Percentiles rank a stretch among this genome's conserved stretches.
phyloP scores from a whole-genome alignment of 768 basidiomycete genomes.

The Candolleomyces aberdarensis region DNA sequence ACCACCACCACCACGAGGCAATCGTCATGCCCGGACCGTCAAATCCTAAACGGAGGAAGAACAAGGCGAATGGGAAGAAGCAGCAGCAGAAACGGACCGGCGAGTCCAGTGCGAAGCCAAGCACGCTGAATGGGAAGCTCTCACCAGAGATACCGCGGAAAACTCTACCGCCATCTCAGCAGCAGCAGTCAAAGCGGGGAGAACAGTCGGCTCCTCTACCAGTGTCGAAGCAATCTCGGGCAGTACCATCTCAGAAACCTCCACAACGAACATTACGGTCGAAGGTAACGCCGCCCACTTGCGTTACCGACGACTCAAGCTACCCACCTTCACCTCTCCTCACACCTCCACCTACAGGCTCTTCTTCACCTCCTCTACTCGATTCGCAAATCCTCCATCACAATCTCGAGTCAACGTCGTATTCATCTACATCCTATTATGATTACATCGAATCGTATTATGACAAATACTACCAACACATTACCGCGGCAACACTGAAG shows the following conservation, averaged over 20 bases:
- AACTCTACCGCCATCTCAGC: background rate
- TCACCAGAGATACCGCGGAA: conserved; percentile 1
- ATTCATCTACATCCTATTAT: background rate
- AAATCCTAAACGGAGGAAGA: conserved; percentile 41
- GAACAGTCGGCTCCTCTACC: background rate
- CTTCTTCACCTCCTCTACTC: no score
- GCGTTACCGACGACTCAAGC: background rate
- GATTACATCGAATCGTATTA: background rate
- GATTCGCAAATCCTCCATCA: no score
- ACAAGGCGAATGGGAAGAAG: conserved; percentile 7
- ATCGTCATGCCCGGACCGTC: conserved; percentile 60
- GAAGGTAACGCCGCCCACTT: background rate
- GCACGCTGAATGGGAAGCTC: background rate
- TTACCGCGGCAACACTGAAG: background rate
- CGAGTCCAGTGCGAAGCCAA: background rate
- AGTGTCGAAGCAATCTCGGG: background rate
- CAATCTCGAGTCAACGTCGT: background rate
- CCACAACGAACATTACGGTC: background rate
- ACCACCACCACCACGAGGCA: background rate
- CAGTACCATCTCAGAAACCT: background rate
- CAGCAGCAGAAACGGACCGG: conserved; percentile 10
- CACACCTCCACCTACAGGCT: background rate
- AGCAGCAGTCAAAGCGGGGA: background rate
- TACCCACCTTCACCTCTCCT: conserved; percentile 4
- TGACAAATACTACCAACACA: background rate